Evolutionary conservation across 768 basidiomycete species (phyloP).

Genomic region (Epithele typhae): DNA sequence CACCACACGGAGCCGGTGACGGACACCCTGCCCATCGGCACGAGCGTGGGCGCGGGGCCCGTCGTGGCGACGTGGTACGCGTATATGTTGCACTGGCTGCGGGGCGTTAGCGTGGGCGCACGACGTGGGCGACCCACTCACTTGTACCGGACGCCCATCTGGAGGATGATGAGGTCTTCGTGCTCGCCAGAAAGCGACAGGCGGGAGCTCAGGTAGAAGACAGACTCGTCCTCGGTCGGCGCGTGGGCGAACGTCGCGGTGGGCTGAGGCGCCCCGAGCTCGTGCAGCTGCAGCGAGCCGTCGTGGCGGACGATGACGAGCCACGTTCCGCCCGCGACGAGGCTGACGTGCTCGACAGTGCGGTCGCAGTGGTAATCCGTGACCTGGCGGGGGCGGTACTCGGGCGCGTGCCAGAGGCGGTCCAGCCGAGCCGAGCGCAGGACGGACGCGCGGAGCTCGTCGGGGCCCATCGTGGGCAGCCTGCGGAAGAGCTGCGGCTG

Average conservation of each 20-base stretch:
- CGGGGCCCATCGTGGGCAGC: neutral
- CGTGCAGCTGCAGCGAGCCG: slow-evolving; percentile 9
- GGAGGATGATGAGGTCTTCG: slow-evolving; percentile 14
- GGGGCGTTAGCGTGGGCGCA: neutral
- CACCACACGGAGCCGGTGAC: slow-evolving; percentile 13
- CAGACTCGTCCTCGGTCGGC: slow-evolving; percentile 12
- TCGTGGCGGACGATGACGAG: slow-evolving; percentile 12
- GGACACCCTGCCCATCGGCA: slow-evolving; percentile 7
- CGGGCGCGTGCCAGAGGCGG: slow-evolving; percentile 7
- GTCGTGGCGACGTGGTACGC: slow-evolving; percentile 9
- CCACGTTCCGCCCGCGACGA: slow-evolving; percentile 11
- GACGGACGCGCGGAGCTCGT: slow-evolving; percentile 6
- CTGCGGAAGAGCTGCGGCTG: slow-evolving; percentile 8
- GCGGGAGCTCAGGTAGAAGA: slow-evolving; percentile 15
- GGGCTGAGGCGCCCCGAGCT: slow-evolving; percentile 7
- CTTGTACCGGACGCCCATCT: slow-evolving; percentile 16
- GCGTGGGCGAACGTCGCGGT: slow-evolving; percentile 4
- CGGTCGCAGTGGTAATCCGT: slow-evolving; percentile 4
- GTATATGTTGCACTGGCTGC: slow-evolving; percentile 14
- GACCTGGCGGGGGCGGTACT: slow-evolving; percentile 4
- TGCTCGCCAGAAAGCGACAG: slow-evolving; percentile 10
- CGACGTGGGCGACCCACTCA: slow-evolving; percentile 2
- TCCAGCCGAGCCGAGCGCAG: slow-evolving; percentile 9
- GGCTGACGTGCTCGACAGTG: slow-evolving; percentile 8
- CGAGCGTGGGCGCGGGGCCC: slow-evolving; percentile 6